phyloP scores from a whole-genome alignment of 345 rosid genomes.

The Camelina neglecta region DNA sequence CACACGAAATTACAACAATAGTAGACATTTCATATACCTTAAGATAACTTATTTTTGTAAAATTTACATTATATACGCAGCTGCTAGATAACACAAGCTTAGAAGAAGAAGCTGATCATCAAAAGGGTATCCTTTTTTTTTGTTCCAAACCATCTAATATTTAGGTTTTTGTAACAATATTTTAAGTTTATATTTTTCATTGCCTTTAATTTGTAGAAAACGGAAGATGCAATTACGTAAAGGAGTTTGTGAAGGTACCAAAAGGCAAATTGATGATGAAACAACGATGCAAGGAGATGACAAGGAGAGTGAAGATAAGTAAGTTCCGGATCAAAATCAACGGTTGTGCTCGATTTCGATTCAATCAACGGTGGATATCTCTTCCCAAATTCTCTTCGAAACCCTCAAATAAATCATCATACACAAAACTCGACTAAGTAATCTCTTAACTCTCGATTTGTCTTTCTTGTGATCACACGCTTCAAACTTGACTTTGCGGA shows the following conservation, averaged over 20 bases:
- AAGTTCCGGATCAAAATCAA: conserved; percentile 68
- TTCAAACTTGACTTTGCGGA: neutral
- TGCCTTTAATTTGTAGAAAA: conserved; percentile 41
- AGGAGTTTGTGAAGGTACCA: conserved; percentile 48
- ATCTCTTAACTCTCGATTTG: neutral
- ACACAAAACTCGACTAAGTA: conserved; percentile 56
- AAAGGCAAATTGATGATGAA: conserved; percentile 49
- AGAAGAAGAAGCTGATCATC: conserved; percentile 47
- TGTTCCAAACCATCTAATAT: neutral
- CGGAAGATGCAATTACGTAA: conserved; percentile 49
- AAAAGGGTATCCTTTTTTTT: conserved; percentile 26
- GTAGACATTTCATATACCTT: neutral
- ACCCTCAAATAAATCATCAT: conserved; percentile 47
- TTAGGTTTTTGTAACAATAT: neutral
- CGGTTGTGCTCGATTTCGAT: conserved; percentile 61
- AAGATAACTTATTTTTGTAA: neutral
- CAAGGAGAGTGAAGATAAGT: conserved; percentile 60
- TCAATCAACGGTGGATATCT: conserved; percentile 54
- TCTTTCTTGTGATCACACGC: neutral
- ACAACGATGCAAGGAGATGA: conserved; percentile 53
- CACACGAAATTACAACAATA: neutral
- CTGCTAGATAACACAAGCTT: conserved; percentile 50
- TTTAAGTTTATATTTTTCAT: neutral
- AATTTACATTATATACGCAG: conserved; percentile 49
- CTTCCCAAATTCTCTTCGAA: conserved; percentile 61